A percentile compares a stretch with the other conserved stretches of the same genome.
Evolutionary conservation across 768 basidiomycete genomes (phyloP).

Genomic region (Mycena venus): DNA sequence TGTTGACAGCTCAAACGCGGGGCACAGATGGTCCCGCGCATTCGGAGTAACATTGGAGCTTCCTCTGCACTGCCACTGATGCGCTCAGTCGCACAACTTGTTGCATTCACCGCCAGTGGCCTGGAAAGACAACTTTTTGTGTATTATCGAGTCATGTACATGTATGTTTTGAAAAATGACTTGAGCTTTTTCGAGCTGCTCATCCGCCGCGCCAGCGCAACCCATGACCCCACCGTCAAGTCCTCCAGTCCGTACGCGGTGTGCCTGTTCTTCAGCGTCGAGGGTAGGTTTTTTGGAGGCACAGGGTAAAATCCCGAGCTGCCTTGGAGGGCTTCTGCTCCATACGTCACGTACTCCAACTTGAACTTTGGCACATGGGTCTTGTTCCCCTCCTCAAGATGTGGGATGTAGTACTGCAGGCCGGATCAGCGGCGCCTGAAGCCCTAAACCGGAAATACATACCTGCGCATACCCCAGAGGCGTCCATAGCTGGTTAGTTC

Average conservation of each 20-base stretch:
- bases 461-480: slow-evolving; percentile 92
- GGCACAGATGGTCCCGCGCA: too few species aligned
- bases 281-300: slow-evolving; percentile 69
- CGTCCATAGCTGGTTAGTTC: slow-evolving; percentile 76
- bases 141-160: slow-evolving; percentile 67
- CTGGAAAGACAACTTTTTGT: not conserved
- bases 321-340: slow-evolving; percentile 44
- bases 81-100: not conserved
- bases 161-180: slow-evolving; percentile 75
- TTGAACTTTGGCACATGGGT: slow-evolving; percentile 70
- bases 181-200: slow-evolving; percentile 68
- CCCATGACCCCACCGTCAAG: slow-evolving; percentile 84
- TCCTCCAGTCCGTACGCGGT: slow-evolving; percentile 83
- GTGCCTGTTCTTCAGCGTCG: slow-evolving; percentile 60
- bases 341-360: slow-evolving; percentile 85
- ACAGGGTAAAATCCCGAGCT: slow-evolving; percentile 60
- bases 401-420: slow-evolving; percentile 75
- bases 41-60: too few species aligned
- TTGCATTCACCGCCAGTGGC: not conserved
- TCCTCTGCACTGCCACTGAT: not conserved
- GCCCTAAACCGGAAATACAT: slow-evolving; percentile 37
- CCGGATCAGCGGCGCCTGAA: slow-evolving; percentile 23
- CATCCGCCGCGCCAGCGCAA: slow-evolving; percentile 74
- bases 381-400: slow-evolving; percentile 63
- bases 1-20: not conserved